These are phyloP conservation scores for Botrytis fabae DNA, from an alignment of 2,329 filamentous ascomycete genomes.

Conservation along the genomic window DNA sequence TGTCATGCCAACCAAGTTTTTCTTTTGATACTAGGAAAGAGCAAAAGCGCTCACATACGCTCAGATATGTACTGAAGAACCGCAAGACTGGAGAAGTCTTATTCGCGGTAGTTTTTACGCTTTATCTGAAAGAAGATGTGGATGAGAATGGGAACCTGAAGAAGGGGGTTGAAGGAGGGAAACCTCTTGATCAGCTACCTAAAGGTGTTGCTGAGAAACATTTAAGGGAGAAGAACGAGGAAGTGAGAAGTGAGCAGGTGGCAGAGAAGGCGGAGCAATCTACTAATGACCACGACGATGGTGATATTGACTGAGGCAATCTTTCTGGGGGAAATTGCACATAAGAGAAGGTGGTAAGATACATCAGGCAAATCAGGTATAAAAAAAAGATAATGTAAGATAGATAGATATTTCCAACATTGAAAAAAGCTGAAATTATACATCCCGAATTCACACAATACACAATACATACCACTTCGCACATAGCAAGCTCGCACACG, in stretches of 20 bases:
- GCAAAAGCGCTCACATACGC: constrained; percentile 67
- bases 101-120: constrained; percentile 77
- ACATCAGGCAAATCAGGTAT: not conserved
- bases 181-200: constrained; percentile 32
- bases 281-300: constrained; percentile 5
- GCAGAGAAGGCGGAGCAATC: constrained; percentile 25
- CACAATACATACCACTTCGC: no score
- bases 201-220: constrained; percentile 26
- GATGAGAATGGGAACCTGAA: constrained; percentile 59
- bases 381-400: not conserved
- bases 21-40: constrained; percentile 35
- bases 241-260: constrained; percentile 21
- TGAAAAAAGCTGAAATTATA: not conserved
- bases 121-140: constrained; percentile 68
- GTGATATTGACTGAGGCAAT: constrained; percentile 8
- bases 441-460: not conserved
- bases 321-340: not conserved
- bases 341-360: not conserved
- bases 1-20: constrained; percentile 20
- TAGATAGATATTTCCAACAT: not conserved
- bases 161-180: constrained; percentile 38
- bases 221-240: constrained; percentile 27
- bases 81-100: constrained; percentile 71
- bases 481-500: not conserved
- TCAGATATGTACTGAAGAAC: constrained; percentile 92